Percentiles rank a stretch among this genome's conserved stretches.
These are phyloP conservation scores for Backusella parvicylindrica DNA, from an alignment of 192 early-diverging fungal species.

Conservation along the genomic window DNA sequence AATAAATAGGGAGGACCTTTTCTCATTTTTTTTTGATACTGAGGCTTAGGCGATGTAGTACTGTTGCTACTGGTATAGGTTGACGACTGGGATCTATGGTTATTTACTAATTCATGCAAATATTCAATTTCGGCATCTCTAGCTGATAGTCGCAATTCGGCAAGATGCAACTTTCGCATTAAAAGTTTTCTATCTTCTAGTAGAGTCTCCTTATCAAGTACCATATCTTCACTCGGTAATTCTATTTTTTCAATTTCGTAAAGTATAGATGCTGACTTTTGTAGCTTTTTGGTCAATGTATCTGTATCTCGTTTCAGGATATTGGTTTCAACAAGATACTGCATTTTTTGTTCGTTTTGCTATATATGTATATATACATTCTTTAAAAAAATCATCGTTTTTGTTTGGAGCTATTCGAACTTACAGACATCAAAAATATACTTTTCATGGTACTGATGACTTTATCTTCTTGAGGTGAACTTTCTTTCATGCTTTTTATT, in stretches of 20 bases:
- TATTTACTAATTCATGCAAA: conserved; percentile 18
- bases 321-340: conserved; percentile 27
- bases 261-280: conserved; percentile 15
- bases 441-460: conserved; percentile 22
- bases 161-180: conserved; percentile 26
- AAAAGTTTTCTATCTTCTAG: conserved; percentile 20
- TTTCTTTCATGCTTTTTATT: conserved; percentile 7
- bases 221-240: conserved; percentile 14
- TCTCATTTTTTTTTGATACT: neutral
- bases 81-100: neutral
- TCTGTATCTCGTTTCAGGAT: conserved; percentile 33
- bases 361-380: conserved; percentile 1
- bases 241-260: conserved; percentile 22
- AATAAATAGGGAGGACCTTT: conserved; percentile 23
- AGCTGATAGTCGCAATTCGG: conserved; percentile 26
- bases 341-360: conserved; percentile 33
- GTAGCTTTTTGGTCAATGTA: conserved; percentile 19
- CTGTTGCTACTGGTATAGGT: neutral
- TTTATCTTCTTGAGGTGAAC: neutral
- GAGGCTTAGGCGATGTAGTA: conserved; percentile 7
- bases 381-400: too few relatives aligned
- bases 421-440: conserved; percentile 19
- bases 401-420: neutral
- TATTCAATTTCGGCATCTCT: conserved; percentile 35
- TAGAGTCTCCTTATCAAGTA: conserved; percentile 10